Evolutionary conservation across 2,329 filamentous ascomycete species (phyloP).

Genomic region (Sporothrix protearum): DNA sequence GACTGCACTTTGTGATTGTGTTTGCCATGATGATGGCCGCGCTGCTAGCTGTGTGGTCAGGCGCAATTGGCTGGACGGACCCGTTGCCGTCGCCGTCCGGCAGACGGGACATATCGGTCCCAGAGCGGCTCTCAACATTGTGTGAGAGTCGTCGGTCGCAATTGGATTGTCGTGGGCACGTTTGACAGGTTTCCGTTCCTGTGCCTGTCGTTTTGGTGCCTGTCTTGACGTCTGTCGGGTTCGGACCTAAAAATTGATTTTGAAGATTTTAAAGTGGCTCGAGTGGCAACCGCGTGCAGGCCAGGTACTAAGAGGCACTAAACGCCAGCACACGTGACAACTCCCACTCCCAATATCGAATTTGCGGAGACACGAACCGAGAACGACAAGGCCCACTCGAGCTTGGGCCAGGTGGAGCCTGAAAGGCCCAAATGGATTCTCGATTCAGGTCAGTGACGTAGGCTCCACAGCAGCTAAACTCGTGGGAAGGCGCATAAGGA

Average conservation of each 20-base stretch:
- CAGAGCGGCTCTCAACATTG: conserved; percentile 27
- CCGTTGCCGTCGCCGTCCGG: conserved; percentile 14
- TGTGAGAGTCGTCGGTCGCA: conserved; percentile 2
- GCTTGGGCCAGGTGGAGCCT: conserved; percentile 12
- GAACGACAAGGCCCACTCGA: neutral
- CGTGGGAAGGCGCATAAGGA: neutral
- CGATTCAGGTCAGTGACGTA: conserved; percentile 19
- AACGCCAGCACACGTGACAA: conserved; percentile 13
- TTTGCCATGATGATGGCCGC: neutral
- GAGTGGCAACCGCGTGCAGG: conserved; percentile 13
- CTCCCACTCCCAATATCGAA: neutral
- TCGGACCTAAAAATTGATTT: neutral
- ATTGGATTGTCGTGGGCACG: neutral
- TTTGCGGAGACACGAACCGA: neutral
- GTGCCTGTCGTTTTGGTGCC: neutral
- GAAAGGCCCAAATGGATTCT: neutral
- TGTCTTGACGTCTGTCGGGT: neutral
- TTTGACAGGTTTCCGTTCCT: neutral
- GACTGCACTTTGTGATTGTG: neutral
- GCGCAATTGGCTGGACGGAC: neutral
- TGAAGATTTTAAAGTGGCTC: conserved; percentile 23
- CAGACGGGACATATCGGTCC: conserved; percentile 28
- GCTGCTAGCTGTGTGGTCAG: neutral
- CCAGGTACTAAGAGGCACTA: neutral
- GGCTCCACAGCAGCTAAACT: conserved; percentile 12